These are phyloP conservation scores for Prillingera fragicola DNA, from an alignment of 1,284 basidiomycete genomes.

Conservation along the genomic window DNA sequence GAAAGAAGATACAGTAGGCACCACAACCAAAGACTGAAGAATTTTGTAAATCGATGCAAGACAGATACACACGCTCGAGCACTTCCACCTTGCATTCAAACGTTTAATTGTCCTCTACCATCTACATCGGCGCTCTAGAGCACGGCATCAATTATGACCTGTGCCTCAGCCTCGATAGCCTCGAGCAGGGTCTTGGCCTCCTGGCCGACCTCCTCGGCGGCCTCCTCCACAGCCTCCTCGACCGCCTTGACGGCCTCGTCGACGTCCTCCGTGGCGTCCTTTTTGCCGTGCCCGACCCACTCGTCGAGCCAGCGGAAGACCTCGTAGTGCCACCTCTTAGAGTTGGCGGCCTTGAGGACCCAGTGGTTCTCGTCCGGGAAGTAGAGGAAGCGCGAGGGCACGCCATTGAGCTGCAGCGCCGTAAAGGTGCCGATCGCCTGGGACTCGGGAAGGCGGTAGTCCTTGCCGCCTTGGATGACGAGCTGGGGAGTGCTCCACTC, in stretches of 20 bases:
- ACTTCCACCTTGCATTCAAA: too few relatives aligned
- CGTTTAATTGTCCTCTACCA: too few relatives aligned
- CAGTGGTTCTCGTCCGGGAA: conserved; percentile 94
- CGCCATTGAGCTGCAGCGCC: conserved; percentile 50
- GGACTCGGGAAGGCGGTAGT: conserved; percentile 74
- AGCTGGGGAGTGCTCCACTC: conserved; percentile 83
- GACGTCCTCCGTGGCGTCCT: background rate
- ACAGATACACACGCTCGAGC: too few relatives aligned
- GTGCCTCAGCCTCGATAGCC: background rate
- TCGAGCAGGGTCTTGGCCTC: background rate
- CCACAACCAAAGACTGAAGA: too few relatives aligned
- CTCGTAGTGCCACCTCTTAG: conserved; percentile 62
- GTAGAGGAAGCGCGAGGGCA: conserved; percentile 76
- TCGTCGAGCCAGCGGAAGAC: conserved; percentile 80
- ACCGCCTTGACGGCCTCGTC: background rate
- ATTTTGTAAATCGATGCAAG: too few relatives aligned
- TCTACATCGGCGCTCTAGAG: too few relatives aligned
- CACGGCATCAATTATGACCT: background rate
- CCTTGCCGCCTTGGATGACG: conserved; percentile 77
- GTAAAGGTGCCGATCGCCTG: conserved; percentile 64
- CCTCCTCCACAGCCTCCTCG: background rate
- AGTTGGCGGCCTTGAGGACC: conserved; percentile 53
- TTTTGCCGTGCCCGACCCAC: conserved; percentile 55
- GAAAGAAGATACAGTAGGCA: too few relatives aligned
- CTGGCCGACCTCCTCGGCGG: background rate